These are phyloP conservation scores for Cystobasidium sp. DNA, from an alignment of 1,284 basidiomycete species.

Conservation along the genomic window DNA sequence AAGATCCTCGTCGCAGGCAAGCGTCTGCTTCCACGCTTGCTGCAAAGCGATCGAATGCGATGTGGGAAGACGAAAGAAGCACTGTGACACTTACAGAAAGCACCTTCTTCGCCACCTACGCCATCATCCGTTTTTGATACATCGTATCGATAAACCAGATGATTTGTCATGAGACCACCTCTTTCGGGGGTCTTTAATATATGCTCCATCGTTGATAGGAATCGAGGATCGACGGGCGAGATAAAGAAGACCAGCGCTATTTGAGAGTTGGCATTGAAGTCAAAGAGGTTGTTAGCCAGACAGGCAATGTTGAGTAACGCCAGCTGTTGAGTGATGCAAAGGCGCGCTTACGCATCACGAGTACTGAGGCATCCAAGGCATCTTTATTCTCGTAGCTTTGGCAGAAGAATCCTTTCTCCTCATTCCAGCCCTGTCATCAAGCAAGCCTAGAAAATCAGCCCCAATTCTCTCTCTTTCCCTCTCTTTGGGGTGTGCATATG, in stretches of 20 bases:
- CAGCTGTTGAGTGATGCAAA: neutral
- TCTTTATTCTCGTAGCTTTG: conserved; percentile 60
- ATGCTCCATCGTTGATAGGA: conserved; percentile 76
- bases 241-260: conserved; percentile 77
- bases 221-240: conserved; percentile 79
- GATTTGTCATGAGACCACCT: conserved; percentile 48
- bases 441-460: too few species aligned
- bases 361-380: conserved; percentile 59
- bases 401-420: conserved; percentile 55
- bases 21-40: too few species aligned
- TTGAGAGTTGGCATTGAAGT: neutral
- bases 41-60: neutral
- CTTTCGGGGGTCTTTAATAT: conserved; percentile 77
- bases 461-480: too few species aligned
- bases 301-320: conserved; percentile 50
- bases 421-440: conserved; percentile 69
- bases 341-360: conserved; percentile 47
- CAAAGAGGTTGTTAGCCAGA: conserved; percentile 46
- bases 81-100: conserved; percentile 43
- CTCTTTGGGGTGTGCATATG: neutral
- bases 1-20: too few species aligned
- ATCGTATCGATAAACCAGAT: conserved; percentile 72
- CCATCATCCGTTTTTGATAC: conserved; percentile 76
- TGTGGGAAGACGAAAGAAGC: neutral
- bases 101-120: conserved; percentile 89